Evolutionary conservation across 495 filamentous ascomycete species (phyloP).

Genomic region (Podospora comata): DNA sequence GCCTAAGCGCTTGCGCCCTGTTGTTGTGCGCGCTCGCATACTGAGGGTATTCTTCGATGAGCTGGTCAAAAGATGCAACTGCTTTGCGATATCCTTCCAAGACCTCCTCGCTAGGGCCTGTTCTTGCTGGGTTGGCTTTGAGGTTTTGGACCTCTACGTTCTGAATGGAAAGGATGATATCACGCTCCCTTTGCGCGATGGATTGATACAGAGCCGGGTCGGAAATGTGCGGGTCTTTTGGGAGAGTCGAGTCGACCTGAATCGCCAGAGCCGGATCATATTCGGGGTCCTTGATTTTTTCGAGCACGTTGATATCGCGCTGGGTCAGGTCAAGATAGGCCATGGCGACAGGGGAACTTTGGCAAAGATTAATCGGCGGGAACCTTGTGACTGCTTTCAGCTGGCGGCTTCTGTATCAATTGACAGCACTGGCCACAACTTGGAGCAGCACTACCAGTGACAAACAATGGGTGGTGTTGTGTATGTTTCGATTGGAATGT

Average conservation of each 20-base stretch:
- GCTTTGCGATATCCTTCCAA: constrained; percentile 40
- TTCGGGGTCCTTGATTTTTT: constrained; percentile 79
- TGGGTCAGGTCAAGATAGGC: constrained; percentile 54
- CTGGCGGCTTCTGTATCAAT: constrained; percentile 2
- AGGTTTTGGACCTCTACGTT: constrained; percentile 48
- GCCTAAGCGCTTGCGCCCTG: constrained; percentile 66
- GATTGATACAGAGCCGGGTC: constrained; percentile 38
- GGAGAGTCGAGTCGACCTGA: constrained; percentile 55
- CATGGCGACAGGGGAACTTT: constrained; percentile 35
- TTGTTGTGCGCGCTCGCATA: constrained; percentile 79
- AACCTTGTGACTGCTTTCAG: background rate
- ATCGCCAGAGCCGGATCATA: constrained; percentile 54
- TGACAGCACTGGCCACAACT: background rate
- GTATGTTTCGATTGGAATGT: background rate
- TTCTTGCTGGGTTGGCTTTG: constrained; percentile 30
- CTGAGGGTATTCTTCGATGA: constrained; percentile 57
- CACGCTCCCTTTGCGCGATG: constrained; percentile 41
- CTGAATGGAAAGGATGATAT: constrained; percentile 50
- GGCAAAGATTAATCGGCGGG: background rate
- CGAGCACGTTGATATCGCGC: constrained; percentile 69
- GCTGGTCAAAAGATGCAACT: constrained; percentile 44
- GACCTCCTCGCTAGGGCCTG: constrained; percentile 22
- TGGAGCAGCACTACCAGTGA: background rate
- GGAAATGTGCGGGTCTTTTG: constrained; percentile 57
- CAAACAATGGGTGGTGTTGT: background rate